Base-by-base conservation (phyloP, 1,284 basidiomycete species). In the Trichosporon asahii region DNA sequence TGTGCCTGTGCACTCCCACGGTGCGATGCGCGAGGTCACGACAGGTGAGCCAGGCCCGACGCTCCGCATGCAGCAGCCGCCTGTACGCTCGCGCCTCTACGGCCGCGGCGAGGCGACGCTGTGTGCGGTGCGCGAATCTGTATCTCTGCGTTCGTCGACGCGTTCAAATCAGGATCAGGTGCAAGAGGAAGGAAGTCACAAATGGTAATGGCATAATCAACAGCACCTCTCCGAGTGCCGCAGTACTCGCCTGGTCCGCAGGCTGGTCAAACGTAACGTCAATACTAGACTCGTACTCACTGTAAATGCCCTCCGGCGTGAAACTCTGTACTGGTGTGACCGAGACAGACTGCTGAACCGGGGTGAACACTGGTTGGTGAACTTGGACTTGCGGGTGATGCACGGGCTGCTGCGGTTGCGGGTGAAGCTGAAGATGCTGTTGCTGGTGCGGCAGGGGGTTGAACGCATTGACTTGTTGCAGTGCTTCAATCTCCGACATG, bases 401-500 rank as follows among this genome's bases (percentile, higher is more conserved):
- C 23, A 35, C 33, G 67, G 46, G 29, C 64, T 44, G 37, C 60
- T 12, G 57, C 35, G 49, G 33, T 35, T 29, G 40, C 25, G n/a
- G n/a, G 9, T 63, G 64, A 23, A 12, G 65, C 23, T 37, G n/a
- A 11, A 49, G 64, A 23, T 6, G 65, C 23, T 37, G 64, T 25
- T 69, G 64, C 15, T 18, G 63, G 46, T 40, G 64, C 29, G 21
- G 27, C 40, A 18, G 21, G 33, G 33, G 53, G 35, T 60, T 66
- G 66, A 60, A 64, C 33, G 44, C 67, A 27, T 53, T 31, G 21
- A 60, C 23, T n/a, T 60, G 65, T 31, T 70, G 65, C 31, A 70
- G 65, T 9, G 77, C 77, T 12, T 66, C 74, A 8, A 64, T 40
- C 49, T 77, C 77, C 14, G 67, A 64, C 68, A 73, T 68, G 7